A percentile compares a stretch with the other conserved stretches of the same genome.
Evolutionary conservation across 129 eudicot genomes (phyloP).

Genomic region (Centella asiatica): DNA sequence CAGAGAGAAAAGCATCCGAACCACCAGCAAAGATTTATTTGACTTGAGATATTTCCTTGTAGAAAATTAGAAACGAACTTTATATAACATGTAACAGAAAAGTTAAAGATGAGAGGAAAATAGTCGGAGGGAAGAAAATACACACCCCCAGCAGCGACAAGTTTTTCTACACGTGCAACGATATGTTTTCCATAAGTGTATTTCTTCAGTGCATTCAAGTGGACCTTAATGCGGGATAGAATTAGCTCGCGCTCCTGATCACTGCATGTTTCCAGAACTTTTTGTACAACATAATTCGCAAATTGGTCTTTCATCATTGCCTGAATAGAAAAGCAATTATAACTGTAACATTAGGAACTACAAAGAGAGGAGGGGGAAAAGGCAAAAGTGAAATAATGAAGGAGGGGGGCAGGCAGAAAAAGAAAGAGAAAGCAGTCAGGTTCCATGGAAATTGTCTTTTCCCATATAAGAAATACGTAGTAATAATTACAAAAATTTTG

Average conservation of each 20-base stretch:
- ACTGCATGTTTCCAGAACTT: conserved; percentile 87
- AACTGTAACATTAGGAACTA: not conserved
- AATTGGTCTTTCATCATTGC: conserved; percentile 99
- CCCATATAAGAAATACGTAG: no score
- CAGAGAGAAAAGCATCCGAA: no score
- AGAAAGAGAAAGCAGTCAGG: no score
- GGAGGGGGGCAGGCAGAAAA: no score
- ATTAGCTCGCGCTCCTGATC: conserved; percentile 93
- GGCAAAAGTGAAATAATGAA: not conserved
- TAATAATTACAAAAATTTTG: no score
- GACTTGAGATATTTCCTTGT: no score
- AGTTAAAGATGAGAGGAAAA: no score
- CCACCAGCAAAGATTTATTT: no score
- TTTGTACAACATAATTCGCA: conserved; percentile 94
- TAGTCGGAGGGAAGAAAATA: not conserved
- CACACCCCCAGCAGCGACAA: conserved; percentile 93
- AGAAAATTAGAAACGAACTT: no score
- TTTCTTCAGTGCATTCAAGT: conserved; percentile 84
- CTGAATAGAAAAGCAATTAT: conserved; percentile 21
- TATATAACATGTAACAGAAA: no score
- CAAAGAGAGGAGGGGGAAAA: not conserved
- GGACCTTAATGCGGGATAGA: conserved; percentile 82
- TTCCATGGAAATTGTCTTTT: no score
- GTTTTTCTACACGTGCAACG: conserved; percentile 97
- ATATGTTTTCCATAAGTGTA: conserved; percentile 97